Evolutionary conservation across 2,329 filamentous ascomycete genomes (phyloP), one percentile per base, ranked within the genome.

Genomic region (Ophidiomyces ophidiicola): DNA sequence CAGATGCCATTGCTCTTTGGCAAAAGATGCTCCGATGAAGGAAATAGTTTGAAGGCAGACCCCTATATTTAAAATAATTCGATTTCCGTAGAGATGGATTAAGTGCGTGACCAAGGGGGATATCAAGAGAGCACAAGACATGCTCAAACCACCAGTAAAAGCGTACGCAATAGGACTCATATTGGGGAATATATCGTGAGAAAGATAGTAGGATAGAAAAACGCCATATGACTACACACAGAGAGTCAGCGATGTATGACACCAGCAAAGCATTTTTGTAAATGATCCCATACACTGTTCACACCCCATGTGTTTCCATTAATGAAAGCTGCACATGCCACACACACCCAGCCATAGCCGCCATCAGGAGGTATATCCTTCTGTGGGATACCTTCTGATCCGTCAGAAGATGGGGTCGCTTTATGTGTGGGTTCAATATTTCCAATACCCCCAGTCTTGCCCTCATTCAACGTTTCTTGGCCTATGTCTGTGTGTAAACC

Each of bases 241-340:
- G 12, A 34, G 10, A 11, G 23, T 25, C 1, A 24, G 25, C 6
- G 29, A 26, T n/a, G 49, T 20, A n/a, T n/a, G 8, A 6, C 10
- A 4, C 23, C 14, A 10, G 15, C 19, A 6, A 17, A 20, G 20
- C 4, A 28, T 4, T 28, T 4, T 14, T 23, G 5, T 14, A 18
- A n/a, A 11, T 3, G 5, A 11, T 24, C 20, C 50, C 69, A 41
- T 48, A 74, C 71, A 41, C 71, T 75, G 54, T 84, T 85, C 44
- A 85, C 62, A 5, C 80, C 80, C 80, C 80, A 85, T 1, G 80
- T 83, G 53, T 84, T 79, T 5, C 69, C 74, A 52, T 81, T 82
- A 42, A 81, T 69, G 45, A 74, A 56, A 36, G 70, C 67, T 45
- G 69, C 62, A 26, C 64, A 67, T 2, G 62, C 50, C n/a, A 74